Evolutionary conservation across 2,329 filamentous ascomycete species (phyloP).

Genomic region (Fusarium sp.): DNA sequence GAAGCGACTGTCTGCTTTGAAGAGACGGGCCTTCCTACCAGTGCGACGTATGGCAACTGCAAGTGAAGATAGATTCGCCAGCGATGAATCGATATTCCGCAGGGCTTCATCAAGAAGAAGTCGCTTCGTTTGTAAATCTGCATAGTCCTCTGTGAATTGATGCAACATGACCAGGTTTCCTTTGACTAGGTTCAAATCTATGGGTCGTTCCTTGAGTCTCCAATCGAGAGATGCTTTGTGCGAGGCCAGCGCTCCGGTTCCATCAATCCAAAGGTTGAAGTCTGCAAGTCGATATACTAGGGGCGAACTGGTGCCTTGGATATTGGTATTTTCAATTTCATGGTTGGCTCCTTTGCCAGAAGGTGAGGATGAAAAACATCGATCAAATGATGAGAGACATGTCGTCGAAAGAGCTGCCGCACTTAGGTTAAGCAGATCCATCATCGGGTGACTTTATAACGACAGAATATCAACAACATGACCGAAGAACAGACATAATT

Average conservation of each 20-base stretch:
- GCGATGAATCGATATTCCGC: neutral
- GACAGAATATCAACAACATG: too few species aligned
- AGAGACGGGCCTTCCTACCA: neutral
- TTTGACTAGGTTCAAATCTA: neutral
- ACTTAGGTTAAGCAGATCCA: neutral
- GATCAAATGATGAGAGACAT: neutral
- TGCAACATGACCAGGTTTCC: neutral
- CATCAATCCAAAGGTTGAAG: neutral
- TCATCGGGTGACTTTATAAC: neutral
- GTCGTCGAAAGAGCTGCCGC: neutral
- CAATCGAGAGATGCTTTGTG: neutral
- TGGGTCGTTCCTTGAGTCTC: neutral
- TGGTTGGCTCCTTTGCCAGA: too few species aligned
- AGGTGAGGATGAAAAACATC: neutral
- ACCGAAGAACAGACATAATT: too few species aligned
- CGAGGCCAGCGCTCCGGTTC: neutral
- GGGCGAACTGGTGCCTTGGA: neutral
- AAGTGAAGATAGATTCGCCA: neutral
- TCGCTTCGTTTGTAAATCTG: neutral
- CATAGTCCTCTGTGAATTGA: neutral
- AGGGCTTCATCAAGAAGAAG: neutral
- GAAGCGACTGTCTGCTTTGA: neutral
- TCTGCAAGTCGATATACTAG: neutral
- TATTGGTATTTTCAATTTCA: too few species aligned
- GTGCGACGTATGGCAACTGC: neutral